Evolutionary conservation across 352 stramenopile genomes (phyloP).

Genomic region (Pythium dissotocum): DNA sequence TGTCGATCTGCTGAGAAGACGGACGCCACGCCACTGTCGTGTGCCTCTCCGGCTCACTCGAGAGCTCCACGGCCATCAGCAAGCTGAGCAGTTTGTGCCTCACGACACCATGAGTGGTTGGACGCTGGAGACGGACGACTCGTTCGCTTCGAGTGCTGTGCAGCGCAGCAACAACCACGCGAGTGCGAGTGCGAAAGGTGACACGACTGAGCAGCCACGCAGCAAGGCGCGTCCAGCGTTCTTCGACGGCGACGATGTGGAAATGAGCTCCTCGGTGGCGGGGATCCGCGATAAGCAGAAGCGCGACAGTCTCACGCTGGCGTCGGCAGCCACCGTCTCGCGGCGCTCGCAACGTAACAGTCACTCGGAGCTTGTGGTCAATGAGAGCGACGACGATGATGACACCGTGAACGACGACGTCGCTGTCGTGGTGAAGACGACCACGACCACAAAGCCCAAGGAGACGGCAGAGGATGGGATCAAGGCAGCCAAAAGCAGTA

Average conservation of each 20-base stretch:
- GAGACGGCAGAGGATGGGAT: not conserved
- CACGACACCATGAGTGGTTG: constrained; percentile 16
- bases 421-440: not conserved
- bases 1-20: not conserved
- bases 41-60: not conserved
- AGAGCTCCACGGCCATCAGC: not conserved
- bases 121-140: constrained; percentile 16
- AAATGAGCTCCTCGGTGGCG: not conserved
- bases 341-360: constrained; percentile 28
- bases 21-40: not conserved
- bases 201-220: not conserved
- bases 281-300: not conserved
- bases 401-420: constrained; percentile 12
- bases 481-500: not conserved
- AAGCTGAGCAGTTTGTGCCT: not conserved
- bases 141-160: not conserved
- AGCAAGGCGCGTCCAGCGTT: constrained; percentile 31
- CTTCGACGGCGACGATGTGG: constrained; percentile 29
- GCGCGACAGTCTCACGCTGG: constrained; percentile 12
- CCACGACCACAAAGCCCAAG: not conserved
- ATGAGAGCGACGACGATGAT: constrained; percentile 24
- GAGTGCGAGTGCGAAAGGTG: not conserved
- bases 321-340: constrained; percentile 1
- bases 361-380: constrained; percentile 29
- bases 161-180: constrained; percentile 4